Conservation (phyloP, 495 filamentous ascomycete species). For the Annulohypoxylon stygium region DNA sequence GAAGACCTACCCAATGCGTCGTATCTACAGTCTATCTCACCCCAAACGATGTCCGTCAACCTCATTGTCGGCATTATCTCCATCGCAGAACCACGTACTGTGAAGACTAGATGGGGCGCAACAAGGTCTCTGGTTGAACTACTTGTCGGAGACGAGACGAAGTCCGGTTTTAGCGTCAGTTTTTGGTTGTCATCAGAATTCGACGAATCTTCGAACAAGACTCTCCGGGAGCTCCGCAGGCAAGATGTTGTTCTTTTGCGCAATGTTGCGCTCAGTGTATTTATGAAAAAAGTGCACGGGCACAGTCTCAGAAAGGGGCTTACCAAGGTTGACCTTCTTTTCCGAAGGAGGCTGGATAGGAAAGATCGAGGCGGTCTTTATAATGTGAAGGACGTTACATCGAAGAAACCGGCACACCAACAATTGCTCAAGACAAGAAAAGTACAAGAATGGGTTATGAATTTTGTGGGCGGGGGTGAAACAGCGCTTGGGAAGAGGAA, state of each 20-base stretch:
- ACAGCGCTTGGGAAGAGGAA: conserved; percentile 46
- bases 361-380: conserved; percentile 60
- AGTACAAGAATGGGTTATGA: conserved; percentile 80
- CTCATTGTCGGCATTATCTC: conserved; percentile 83
- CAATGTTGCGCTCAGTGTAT: conserved; percentile 81
- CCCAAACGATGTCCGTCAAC: conserved; percentile 84
- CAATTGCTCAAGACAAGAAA: conserved; percentile 72
- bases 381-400: conserved; percentile 53
- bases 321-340: conserved; percentile 78
- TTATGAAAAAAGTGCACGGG: conserved; percentile 80
- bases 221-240: conserved; percentile 68
- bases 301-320: conserved; percentile 76
- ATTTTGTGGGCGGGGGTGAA: conserved; percentile 70
- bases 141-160: conserved; percentile 88
- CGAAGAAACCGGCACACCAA: conserved; percentile 55
- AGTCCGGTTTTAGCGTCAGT: conserved; percentile 82
- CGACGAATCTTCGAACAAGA: conserved; percentile 51
- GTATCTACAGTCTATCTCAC: conserved; percentile 76
- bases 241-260: conserved; percentile 81
- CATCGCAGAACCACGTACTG: conserved; percentile 71
- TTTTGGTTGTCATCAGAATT: conserved; percentile 76
- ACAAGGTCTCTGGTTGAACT: conserved; percentile 78
- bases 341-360: conserved; percentile 60
- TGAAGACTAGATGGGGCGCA: conserved; percentile 65
- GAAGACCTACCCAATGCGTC: conserved; percentile 75